These are phyloP conservation scores for Collybia nuda DNA, from an alignment of 768 basidiomycete species.

Conservation along the genomic window DNA sequence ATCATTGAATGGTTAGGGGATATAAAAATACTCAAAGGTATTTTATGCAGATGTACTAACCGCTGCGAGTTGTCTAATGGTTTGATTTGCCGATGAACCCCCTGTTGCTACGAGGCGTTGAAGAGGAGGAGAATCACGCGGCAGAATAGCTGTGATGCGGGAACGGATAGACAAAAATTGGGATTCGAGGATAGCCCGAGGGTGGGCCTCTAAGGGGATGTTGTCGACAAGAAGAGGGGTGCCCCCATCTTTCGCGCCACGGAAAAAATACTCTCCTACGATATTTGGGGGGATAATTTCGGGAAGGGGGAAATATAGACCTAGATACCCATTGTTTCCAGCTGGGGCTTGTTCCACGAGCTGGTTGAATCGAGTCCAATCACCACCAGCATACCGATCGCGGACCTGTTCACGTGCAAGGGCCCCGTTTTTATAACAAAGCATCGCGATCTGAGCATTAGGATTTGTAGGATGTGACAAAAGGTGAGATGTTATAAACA, in stretches of 20 bases:
- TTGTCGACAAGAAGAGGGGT: slow-evolving; percentile 26
- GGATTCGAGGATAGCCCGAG: slow-evolving; percentile 80
- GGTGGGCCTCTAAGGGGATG: slow-evolving; percentile 50
- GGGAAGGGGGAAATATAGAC: slow-evolving; percentile 80
- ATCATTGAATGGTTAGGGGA: background rate
- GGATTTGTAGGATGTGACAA: slow-evolving; percentile 66
- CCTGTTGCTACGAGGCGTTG: slow-evolving; percentile 76
- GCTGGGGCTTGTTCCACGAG: slow-evolving; percentile 52
- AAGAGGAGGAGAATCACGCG: slow-evolving; percentile 37
- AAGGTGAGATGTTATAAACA: slow-evolving; percentile 75
- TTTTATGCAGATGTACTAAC: slow-evolving; percentile 26
- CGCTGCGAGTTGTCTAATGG: slow-evolving; percentile 73
- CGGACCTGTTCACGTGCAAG: slow-evolving; percentile 78
- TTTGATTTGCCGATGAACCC: slow-evolving; percentile 72
- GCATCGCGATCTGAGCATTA: slow-evolving; percentile 79
- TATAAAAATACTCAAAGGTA: background rate
- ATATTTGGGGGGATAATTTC: slow-evolving; percentile 88
- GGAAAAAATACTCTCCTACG: slow-evolving; percentile 69
- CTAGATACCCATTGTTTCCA: slow-evolving; percentile 61
- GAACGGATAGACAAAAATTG: slow-evolving; percentile 82
- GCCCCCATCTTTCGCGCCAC: slow-evolving; percentile 21
- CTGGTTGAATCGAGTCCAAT: slow-evolving; percentile 73
- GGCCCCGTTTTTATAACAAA: slow-evolving; percentile 90
- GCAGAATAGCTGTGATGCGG: slow-evolving; percentile 43
- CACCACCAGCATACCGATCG: slow-evolving; percentile 54